Evolutionary conservation across 2,329 filamentous ascomycete genomes (phyloP), one percentile per base, ranked within the genome.

Genomic region (Exophiala sp.): DNA sequence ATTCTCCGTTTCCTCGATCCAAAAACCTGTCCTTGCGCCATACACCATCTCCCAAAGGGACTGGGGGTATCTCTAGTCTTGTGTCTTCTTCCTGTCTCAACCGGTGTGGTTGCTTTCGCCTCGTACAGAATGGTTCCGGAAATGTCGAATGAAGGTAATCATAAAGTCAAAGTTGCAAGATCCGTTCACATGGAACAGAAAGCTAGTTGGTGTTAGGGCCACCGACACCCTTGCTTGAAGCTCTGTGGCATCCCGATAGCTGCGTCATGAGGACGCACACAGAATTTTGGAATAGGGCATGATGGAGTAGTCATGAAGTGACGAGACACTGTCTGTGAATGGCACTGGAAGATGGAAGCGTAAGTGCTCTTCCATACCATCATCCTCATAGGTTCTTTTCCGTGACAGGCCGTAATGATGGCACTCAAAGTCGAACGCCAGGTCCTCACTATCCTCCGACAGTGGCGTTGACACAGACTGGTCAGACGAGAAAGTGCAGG

Each of bases 361-460:
- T 16, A 54, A 23, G 16, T 56, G 46, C 2, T 56, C 53, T 5
- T 56, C 57, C 2, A 46, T 30, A 9, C 35, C 47, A 13, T 60
- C 55, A 18, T 57, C 55, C 18, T 60, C 58, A 40, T 50, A 55
- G 1, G 55, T 23, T 35, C 53, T 51, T 49, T 58, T 60, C 14
- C 51, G 48, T 23, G 45, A 37, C 10, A 41, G 21, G 19, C 10
- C 27, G 37, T 49, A 32, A 16, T 37, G 34, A 8, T 37, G 34
- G 11, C 50, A 34, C 29, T 48, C 37, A 11, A 50, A 23, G 24
- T 43, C 43, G 35, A 52, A 52, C 44, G 59, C 37, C 40, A 43
- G 23, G 29, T 59, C 58, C 21, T 54, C 55, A 43, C 47, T 48
- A n/a, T 30, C 43, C 32, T 59, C 56, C 29, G 55, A 57, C 3